phyloP scores from a whole-genome alignment of 768 basidiomycete genomes.

The Tylopilus rubrobrunneus region DNA sequence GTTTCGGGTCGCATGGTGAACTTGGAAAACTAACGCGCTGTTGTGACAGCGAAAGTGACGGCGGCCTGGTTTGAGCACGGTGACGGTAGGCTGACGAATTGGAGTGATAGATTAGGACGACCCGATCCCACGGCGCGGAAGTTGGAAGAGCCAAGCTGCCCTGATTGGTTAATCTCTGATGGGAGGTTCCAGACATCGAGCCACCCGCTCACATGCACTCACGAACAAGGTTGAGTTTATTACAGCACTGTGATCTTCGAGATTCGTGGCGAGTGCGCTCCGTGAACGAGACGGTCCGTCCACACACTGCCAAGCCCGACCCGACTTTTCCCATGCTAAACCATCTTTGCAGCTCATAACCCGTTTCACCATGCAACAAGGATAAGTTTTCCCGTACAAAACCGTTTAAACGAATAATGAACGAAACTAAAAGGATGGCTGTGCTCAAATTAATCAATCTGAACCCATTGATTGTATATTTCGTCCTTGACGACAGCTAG shows the following conservation, averaged over 20 bases:
- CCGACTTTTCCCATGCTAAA: neutral
- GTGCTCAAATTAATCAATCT: neutral
- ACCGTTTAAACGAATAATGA: neutral
- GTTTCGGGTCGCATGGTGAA: constrained; percentile 10
- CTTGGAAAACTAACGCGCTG: constrained; percentile 4
- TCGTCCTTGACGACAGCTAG: neutral
- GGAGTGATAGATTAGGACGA: neutral
- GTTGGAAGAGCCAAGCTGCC: neutral
- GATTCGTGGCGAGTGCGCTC: neutral
- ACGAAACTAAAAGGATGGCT: neutral
- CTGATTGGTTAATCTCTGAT: neutral
- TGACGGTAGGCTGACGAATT: neutral
- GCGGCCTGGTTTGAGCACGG: neutral
- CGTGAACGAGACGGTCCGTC: too few relatives aligned
- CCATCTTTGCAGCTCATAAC: neutral
- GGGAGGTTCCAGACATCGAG: neutral
- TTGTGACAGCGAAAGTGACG: neutral
- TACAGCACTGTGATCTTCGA: neutral
- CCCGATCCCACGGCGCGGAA: constrained; percentile 20
- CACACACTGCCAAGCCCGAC: neutral
- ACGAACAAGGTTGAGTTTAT: constrained; percentile 2
- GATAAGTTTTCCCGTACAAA: neutral
- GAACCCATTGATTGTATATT: neutral
- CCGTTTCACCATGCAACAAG: neutral
- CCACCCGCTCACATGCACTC: neutral